phyloP scores from a whole-genome alignment of 2,329 filamentous ascomycete species.

The Chaetomium sp. region DNA sequence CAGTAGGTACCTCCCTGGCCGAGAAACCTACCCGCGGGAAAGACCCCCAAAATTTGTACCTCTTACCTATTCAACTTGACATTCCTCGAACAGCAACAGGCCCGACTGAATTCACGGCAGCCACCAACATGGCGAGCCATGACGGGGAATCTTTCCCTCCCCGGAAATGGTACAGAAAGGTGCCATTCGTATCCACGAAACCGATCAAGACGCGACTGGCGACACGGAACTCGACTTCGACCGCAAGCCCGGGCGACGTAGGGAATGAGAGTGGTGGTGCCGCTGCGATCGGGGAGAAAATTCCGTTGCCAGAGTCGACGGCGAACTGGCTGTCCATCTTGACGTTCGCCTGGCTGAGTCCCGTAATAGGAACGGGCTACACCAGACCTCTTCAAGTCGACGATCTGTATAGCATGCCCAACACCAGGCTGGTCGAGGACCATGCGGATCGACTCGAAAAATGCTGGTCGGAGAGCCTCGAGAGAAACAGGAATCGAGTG shows the following conservation, averaged over 20 bases:
- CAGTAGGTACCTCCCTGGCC: neutral
- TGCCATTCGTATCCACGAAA: neutral
- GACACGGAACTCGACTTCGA: neutral
- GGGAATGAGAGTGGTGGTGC: neutral
- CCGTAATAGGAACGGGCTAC: neutral
- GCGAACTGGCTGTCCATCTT: neutral
- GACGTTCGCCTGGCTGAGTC: neutral
- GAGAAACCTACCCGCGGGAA: neutral
- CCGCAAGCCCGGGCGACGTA: neutral
- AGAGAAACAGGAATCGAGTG: neutral
- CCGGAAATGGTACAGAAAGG: neutral
- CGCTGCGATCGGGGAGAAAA: neutral
- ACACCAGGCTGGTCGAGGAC: neutral
- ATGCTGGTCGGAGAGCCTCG: neutral
- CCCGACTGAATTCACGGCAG: neutral
- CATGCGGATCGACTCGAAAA: neutral
- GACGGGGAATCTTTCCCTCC: neutral
- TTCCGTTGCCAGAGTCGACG: neutral
- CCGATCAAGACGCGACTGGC: neutral
- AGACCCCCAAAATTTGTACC: neutral
- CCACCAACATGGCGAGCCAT: neutral
- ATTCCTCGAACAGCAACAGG: neutral
- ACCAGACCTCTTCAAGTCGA: neutral
- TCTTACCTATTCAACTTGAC: neutral
- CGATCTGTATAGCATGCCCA: neutral